These are phyloP conservation scores for Trichocladium antarcticum DNA, from an alignment of 495 filamentous ascomycete genomes.

Conservation along the genomic window DNA sequence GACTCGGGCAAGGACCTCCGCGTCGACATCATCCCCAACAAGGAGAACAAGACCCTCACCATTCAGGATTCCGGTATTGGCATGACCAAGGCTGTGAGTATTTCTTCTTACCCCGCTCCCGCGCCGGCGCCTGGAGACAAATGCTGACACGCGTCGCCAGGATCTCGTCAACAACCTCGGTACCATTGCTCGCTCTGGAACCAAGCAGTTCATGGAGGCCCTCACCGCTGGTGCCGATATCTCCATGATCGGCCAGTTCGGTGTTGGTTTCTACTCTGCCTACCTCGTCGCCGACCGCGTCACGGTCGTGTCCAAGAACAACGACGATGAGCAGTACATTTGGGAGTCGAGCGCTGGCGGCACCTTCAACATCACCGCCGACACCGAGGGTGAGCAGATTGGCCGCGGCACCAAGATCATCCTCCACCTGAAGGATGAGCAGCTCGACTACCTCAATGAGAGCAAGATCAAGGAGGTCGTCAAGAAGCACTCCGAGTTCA, in stretches of 20 bases:
- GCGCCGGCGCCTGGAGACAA: neutral
- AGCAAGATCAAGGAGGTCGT: constrained; percentile 99
- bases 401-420: constrained; percentile 96
- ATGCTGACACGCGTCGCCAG: constrained; percentile 34
- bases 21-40: constrained; percentile 95
- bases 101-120: constrained; percentile 19
- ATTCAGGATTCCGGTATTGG: constrained; percentile 97
- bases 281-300: constrained; percentile 98
- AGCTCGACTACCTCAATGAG: constrained; percentile 96
- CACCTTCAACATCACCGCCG: constrained; percentile 86
- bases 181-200: constrained; percentile 96
- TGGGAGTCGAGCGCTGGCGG: constrained; percentile 98
- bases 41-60: constrained; percentile 92
- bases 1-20: constrained; percentile 93
- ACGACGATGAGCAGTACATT: constrained; percentile 99
- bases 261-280: constrained; percentile 99
- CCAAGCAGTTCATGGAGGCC: constrained; percentile 99
- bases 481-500: constrained; percentile 99
- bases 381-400: constrained; percentile 81
- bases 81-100: constrained; percentile 99
- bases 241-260: constrained; percentile 99
- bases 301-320: constrained; percentile 93
- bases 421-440: constrained; percentile 98
- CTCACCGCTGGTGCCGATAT: constrained; percentile 97
- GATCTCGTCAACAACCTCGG: constrained; percentile 99